Evolutionary conservation across 225 moss, liverwort and hornwort species (phyloP), one percentile per base, ranked within the genome.

Genomic region (Neckera pumila): DNA sequence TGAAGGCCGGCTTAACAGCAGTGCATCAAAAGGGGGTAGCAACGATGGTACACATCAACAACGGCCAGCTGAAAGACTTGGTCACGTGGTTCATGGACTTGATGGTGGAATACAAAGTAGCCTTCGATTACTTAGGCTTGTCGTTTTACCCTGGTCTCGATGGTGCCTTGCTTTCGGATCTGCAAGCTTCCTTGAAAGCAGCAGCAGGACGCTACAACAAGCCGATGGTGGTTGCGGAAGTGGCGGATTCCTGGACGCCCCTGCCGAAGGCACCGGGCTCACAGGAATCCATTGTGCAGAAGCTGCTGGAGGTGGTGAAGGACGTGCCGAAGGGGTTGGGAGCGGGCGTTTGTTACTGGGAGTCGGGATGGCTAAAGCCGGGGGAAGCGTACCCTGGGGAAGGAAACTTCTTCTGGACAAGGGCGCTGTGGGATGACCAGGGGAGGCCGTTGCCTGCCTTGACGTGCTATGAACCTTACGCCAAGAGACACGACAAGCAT

Each of bases 41-140:
- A 9, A 87, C 85, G 40, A 94, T 94, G 92, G 69, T 94, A 61
- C 94, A 94, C 86, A 92, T 92, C 76, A 94, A 92, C 91, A 94
- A 86, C 56, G 94, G 94, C 26, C 87, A 90, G 89, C 76, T 87
- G 70, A 69, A 45, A 18, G 25, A 21, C 30, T 40, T 91, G 26
- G 90, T 92, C 62, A 92, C 91, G 26, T 62, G 83, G 87, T 94
- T 94, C 85, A 90, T 94, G 94, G 86, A 92, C 86, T 75, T 92
- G 82, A 94, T 94, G 92, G 4, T 53, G 3, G 12, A 85, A 11
- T 6, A 90, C 71, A 10, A 56, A 13, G 92, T 94, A 30, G 8
- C 57, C 27, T 94, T 91, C 8, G 92, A 94, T n/a, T 94, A 89
- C 89, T 56, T 94, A 30, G 92, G 94, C 28, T 4, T 91, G 34